phyloP scores from a whole-genome alignment of 768 basidiomycete genomes.

The Tricholoma saponaceum region DNA sequence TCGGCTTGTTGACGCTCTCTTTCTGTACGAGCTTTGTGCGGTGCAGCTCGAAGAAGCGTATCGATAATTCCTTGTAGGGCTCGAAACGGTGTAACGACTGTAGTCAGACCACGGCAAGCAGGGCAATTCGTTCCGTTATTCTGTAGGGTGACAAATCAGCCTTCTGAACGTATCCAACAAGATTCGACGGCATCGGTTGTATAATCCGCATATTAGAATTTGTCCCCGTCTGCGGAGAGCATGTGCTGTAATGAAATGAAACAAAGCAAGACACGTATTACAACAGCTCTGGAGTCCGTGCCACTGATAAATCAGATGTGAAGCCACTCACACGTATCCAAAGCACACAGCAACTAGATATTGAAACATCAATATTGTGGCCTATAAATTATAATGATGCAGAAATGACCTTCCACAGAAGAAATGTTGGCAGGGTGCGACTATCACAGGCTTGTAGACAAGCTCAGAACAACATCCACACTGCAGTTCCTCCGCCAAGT shows the following conservation, averaged over 20 bases:
- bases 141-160: slow-evolving; percentile 34
- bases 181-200: neutral
- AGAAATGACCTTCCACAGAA: slow-evolving; percentile 77
- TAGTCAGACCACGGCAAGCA: slow-evolving; percentile 70
- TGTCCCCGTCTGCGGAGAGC: neutral
- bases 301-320: slow-evolving; percentile 9
- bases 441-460: slow-evolving; percentile 77
- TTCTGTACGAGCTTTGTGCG: slow-evolving; percentile 61
- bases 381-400: neutral
- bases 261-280: neutral
- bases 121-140: slow-evolving; percentile 86
- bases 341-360: slow-evolving; percentile 65
- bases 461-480: slow-evolving; percentile 85
- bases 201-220: neutral
- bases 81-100: slow-evolving; percentile 67
- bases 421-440: slow-evolving; percentile 85
- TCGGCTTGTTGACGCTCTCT: slow-evolving; percentile 80
- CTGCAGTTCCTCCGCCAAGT: slow-evolving; percentile 70
- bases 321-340: slow-evolving; percentile 74
- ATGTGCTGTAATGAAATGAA: neutral
- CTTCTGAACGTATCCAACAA: neutral
- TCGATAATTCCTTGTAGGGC: slow-evolving; percentile 72
- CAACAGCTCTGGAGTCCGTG: neutral
- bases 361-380: slow-evolving; percentile 1
- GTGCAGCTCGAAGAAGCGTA: slow-evolving; percentile 64